Conservation (phyloP, 2,329 filamentous ascomycete genomes). For the Colletotrichum ledebouriae region DNA sequence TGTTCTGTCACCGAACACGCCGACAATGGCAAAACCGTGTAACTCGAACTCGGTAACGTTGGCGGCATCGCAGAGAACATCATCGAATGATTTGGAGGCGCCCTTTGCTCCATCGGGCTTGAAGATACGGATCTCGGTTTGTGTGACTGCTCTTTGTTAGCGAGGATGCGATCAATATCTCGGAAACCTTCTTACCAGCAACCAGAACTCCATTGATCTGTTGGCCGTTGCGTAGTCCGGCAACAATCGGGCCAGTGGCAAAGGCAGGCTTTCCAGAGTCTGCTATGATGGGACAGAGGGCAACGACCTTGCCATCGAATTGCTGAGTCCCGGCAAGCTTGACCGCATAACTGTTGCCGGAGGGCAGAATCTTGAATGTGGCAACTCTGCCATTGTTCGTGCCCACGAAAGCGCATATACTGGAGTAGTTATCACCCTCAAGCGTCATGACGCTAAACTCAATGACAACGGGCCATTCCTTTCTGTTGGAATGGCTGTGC, state of each 20-base stretch:
- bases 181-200: conserved; percentile 66
- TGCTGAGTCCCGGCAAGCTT: conserved; percentile 77
- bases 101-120: conserved; percentile 87
- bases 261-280: conserved; percentile 81
- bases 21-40: conserved; percentile 83
- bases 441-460: conserved; percentile 95
- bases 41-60: conserved; percentile 80
- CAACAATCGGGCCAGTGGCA: conserved; percentile 81
- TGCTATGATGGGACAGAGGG: conserved; percentile 82
- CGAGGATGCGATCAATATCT: neutral
- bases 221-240: conserved; percentile 79
- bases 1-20: conserved; percentile 85
- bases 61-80: conserved; percentile 84
- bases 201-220: conserved; percentile 86
- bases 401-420: conserved; percentile 91
- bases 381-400: conserved; percentile 86
- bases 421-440: conserved; percentile 95
- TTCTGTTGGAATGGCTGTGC: conserved; percentile 60
- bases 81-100: conserved; percentile 91
- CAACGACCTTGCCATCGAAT: conserved; percentile 79
- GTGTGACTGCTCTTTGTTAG: conserved; percentile 64
- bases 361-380: conserved; percentile 91
- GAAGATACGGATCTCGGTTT: conserved; percentile 88
- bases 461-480: conserved; percentile 84
- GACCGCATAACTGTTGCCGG: conserved; percentile 78